Conservation (phyloP, 768 basidiomycete genomes). For the Tulasnella sp. region DNA sequence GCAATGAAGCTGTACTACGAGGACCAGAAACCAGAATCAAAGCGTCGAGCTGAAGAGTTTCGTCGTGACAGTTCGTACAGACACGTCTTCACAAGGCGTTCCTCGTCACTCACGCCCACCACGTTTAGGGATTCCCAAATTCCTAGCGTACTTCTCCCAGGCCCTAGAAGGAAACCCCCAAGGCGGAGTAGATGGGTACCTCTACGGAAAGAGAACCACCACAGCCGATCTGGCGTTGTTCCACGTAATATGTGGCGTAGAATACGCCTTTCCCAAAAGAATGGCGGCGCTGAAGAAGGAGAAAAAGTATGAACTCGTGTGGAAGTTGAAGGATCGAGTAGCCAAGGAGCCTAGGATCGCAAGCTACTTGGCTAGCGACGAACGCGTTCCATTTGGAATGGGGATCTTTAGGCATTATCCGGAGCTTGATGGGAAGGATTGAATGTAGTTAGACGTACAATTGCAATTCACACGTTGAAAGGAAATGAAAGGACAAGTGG, state of each 20-base stretch:
- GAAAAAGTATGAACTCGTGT: slow-evolving; percentile 30
- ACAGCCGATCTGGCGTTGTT: slow-evolving; percentile 41
- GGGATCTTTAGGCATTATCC: slow-evolving; percentile 36
- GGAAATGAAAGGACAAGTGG: background rate
- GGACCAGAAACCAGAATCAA: slow-evolving; percentile 37
- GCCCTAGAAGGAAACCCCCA: slow-evolving; percentile 27
- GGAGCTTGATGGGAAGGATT: slow-evolving; percentile 35
- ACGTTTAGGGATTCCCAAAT: slow-evolving; percentile 31
- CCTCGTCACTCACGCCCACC: slow-evolving; percentile 15
- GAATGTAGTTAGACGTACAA: background rate
- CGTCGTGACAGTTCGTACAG: slow-evolving; percentile 23
- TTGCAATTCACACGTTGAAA: background rate
- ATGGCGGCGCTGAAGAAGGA: slow-evolving; percentile 26
- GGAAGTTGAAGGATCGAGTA: slow-evolving; percentile 33
- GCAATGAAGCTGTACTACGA: slow-evolving; percentile 34
- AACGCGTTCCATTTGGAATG: slow-evolving; percentile 28
- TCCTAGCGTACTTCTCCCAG: slow-evolving; percentile 35
- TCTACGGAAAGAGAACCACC: slow-evolving; percentile 32
- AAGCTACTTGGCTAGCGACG: slow-evolving; percentile 33
- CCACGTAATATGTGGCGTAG: slow-evolving; percentile 33
- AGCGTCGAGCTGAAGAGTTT: slow-evolving; percentile 32
- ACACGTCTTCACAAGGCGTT: background rate
- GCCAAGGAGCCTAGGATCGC: slow-evolving; percentile 30
- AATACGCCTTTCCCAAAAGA: slow-evolving; percentile 36
- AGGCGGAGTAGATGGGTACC: slow-evolving; percentile 19